Evolutionary conservation across 495 filamentous ascomycete genomes (phyloP).

Genomic region (Annulohypoxylon moriforme): DNA sequence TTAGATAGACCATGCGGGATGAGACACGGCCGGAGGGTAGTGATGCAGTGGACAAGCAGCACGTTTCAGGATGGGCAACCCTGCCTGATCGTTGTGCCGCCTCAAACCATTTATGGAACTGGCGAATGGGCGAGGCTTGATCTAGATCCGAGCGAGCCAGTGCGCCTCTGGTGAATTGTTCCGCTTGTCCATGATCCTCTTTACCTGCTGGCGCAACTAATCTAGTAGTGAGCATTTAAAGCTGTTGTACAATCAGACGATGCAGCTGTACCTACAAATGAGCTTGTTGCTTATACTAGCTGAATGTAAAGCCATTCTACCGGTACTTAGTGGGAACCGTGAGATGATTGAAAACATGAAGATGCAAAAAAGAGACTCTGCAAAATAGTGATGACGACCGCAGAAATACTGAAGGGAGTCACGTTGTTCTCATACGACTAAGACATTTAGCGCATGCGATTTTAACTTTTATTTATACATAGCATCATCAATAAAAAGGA

Average conservation of each 20-base stretch:
- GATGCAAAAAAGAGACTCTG: neutral
- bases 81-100: slow-evolving; percentile 66
- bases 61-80: slow-evolving; percentile 79
- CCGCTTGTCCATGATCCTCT: slow-evolving; percentile 62
- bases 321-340: slow-evolving; percentile 30
- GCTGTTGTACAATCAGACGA: neutral
- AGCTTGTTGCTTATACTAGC: slow-evolving; percentile 56
- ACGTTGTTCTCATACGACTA: slow-evolving; percentile 21
- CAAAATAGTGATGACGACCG: neutral
- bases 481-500: too few relatives aligned
- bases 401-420: neutral
- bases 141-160: slow-evolving; percentile 66
- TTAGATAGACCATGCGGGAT: slow-evolving; percentile 89
- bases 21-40: slow-evolving; percentile 87
- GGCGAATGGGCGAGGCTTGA: slow-evolving; percentile 70
- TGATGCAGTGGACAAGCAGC: slow-evolving; percentile 83
- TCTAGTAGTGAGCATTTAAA: slow-evolving; percentile 19
- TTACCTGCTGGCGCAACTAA: slow-evolving; percentile 56
- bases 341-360: slow-evolving; percentile 37
- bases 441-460: neutral
- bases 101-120: slow-evolving; percentile 90
- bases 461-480: neutral
- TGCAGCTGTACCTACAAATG: slow-evolving; percentile 61
- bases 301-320: slow-evolving; percentile 62
- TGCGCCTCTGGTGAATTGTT: slow-evolving; percentile 69